A percentile compares a stretch with the other conserved stretches of the same genome.
Conservation (phyloP, 2,329 filamentous ascomycete species). For the Talaromyces atroroseus region DNA sequence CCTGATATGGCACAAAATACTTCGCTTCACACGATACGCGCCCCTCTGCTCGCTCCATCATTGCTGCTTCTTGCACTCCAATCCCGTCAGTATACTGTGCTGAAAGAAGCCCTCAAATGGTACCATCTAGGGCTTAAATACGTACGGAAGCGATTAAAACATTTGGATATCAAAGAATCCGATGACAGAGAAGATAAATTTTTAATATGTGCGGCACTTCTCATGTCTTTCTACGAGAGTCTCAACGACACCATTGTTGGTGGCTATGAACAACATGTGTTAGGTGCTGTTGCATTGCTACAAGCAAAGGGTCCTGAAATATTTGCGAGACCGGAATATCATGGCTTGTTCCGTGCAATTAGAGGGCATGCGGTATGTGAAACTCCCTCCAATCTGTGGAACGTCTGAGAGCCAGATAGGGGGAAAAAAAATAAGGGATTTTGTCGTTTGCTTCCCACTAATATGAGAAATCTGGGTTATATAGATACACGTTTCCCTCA, state of each 20-base stretch:
- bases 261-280: constrained; percentile 9
- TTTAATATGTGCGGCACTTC: constrained; percentile 6
- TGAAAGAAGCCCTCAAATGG: constrained; percentile 10
- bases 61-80: constrained; percentile 7
- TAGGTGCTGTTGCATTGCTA: constrained; percentile 5
- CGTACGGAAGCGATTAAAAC: constrained; percentile 2
- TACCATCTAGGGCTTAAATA: constrained; percentile 9
- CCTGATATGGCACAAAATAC: not conserved
- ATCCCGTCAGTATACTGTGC: not conserved
- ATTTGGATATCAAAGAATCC: not conserved
- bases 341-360: constrained; percentile 7
- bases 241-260: constrained; percentile 2
- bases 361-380: constrained; percentile 7
- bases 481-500: constrained; percentile 9
- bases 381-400: not conserved
- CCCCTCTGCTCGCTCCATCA: constrained; percentile 7
- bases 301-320: constrained; percentile 5
- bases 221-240: constrained; percentile 11
- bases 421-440: not conserved
- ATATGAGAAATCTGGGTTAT: not conserved
- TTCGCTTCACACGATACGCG: not conserved
- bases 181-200: not conserved
- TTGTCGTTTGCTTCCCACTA: not conserved
- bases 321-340: constrained; percentile 5
- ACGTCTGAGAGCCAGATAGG: not conserved